Conservation (phyloP, 768 basidiomycete species). For the Xerocomellus amylosporus region DNA sequence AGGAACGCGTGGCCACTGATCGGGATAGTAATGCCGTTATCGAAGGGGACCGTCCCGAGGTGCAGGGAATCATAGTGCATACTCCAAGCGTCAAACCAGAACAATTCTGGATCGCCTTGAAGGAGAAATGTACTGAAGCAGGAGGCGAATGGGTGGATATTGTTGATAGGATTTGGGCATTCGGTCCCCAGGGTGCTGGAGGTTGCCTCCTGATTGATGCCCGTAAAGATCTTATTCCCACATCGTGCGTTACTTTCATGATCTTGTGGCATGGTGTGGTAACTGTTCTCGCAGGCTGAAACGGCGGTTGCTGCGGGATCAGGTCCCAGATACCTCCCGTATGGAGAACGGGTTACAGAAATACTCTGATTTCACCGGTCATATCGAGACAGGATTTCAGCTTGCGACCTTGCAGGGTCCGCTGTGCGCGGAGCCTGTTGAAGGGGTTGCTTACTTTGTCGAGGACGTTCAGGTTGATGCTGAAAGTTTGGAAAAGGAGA, state of each 20-base stretch:
- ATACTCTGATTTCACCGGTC: slow-evolving; percentile 65
- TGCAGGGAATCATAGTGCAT: slow-evolving; percentile 57
- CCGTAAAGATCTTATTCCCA: slow-evolving; percentile 42
- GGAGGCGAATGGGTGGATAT: slow-evolving; percentile 80
- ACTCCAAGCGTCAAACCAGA: slow-evolving; percentile 66
- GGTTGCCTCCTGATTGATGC: slow-evolving; percentile 84
- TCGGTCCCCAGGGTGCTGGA: slow-evolving; percentile 86
- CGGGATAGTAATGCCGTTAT: slow-evolving; percentile 18
- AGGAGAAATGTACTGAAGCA: slow-evolving; percentile 57
- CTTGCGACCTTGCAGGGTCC: slow-evolving; percentile 93
- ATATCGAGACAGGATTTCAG: slow-evolving; percentile 93
- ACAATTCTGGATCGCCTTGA: slow-evolving; percentile 77
- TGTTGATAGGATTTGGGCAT: slow-evolving; percentile 77
- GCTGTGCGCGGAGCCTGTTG: slow-evolving; percentile 90
- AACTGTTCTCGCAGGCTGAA: slow-evolving; percentile 43
- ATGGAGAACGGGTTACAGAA: slow-evolving; percentile 36
- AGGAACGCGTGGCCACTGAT: slow-evolving; percentile 43
- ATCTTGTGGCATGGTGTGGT: slow-evolving; percentile 5
- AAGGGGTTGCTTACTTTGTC: slow-evolving; percentile 89
- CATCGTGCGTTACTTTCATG: slow-evolving; percentile 50
- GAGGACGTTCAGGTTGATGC: slow-evolving; percentile 68
- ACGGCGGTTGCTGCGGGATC: slow-evolving; percentile 42
- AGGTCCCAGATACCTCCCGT: slow-evolving; percentile 32
- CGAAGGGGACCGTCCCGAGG: slow-evolving; percentile 40
- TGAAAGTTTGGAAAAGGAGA: slow-evolving; percentile 60